Conservation (phyloP, 1,139 yeast genomes). For the Pichia terricola region DNA sequence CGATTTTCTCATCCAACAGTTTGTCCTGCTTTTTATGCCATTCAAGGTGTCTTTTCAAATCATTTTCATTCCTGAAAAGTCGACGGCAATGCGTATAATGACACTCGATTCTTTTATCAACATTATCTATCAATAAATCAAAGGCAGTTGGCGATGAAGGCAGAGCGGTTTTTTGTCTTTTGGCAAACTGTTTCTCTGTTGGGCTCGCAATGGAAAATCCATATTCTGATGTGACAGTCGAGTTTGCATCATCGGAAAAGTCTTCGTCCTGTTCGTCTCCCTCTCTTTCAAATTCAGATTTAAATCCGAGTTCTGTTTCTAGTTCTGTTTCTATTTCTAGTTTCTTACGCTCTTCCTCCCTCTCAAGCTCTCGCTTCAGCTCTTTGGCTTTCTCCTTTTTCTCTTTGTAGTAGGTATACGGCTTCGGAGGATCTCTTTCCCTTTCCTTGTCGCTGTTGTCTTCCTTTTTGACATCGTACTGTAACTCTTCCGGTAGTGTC, state of each 20-base stretch:
- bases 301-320: neutral
- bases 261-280: neutral
- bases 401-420: neutral
- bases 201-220: conserved; percentile 5
- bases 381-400: neutral
- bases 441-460: neutral
- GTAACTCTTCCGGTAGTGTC: conserved; percentile 12
- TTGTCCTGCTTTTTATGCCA: conserved; percentile 37
- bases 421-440: neutral
- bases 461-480: conserved; percentile 6
- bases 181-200: conserved; percentile 7
- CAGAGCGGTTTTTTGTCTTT: conserved; percentile 4
- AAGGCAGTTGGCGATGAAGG: conserved; percentile 23
- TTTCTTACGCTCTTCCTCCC: neutral
- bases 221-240: neutral
- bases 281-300: neutral
- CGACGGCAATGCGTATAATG: conserved; percentile 39
- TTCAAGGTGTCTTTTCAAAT: conserved; percentile 40
- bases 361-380: neutral
- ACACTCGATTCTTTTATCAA: conserved; percentile 33
- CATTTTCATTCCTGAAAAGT: conserved; percentile 37
- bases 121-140: conserved; percentile 32
- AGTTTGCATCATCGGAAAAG: neutral
- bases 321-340: conserved; percentile 4
- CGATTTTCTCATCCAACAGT: conserved; percentile 8